Percentiles rank a stretch among this genome's conserved stretches.
Conservation (phyloP, 2,329 filamentous ascomycete genomes). For the Geosmithia morbida region DNA sequence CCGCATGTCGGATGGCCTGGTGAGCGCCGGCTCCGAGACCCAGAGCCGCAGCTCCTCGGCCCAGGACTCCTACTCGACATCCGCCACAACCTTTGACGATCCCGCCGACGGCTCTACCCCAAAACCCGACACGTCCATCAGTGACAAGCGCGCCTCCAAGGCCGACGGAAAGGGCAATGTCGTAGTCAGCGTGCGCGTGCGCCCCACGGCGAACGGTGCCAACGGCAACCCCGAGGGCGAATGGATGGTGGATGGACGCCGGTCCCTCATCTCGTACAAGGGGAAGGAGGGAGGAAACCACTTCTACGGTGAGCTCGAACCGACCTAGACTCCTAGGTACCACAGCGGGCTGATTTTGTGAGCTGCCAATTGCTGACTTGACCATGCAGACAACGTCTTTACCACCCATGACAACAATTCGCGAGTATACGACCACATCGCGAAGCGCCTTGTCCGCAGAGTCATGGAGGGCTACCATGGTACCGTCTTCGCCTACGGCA, state of each 20-base stretch:
- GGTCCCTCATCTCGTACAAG: slow-evolving; percentile 66
- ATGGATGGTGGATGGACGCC: slow-evolving; percentile 82
- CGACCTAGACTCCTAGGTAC: neutral
- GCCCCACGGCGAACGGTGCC: slow-evolving; percentile 61
- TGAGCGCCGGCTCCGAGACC: slow-evolving; percentile 67
- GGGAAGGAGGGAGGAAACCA: slow-evolving; percentile 90
- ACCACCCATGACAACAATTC: slow-evolving; percentile 86
- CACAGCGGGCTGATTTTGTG: slow-evolving; percentile 5
- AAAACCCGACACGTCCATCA: slow-evolving; percentile 13
- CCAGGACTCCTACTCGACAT: slow-evolving; percentile 84
- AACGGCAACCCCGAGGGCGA: slow-evolving; percentile 56
- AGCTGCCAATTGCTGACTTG: slow-evolving; percentile 3
- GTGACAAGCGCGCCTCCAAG: slow-evolving; percentile 36
- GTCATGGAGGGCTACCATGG: slow-evolving; percentile 99
- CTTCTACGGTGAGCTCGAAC: slow-evolving; percentile 57
- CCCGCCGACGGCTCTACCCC: slow-evolving; percentile 38
- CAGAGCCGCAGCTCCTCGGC: slow-evolving; percentile 87
- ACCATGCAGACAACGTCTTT: slow-evolving; percentile 76
- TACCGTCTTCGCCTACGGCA: slow-evolving; percentile 96
- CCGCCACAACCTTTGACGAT: slow-evolving; percentile 79
- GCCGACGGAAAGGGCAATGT: slow-evolving; percentile 83
- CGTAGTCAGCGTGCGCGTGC: slow-evolving; percentile 83
- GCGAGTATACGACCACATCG: slow-evolving; percentile 84
- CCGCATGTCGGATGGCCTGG: slow-evolving; percentile 59
- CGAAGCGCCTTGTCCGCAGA: slow-evolving; percentile 83